Percentiles rank a stretch among this genome's conserved stretches.
Evolutionary conservation across 1,139 yeast species (phyloP).

Genomic region (Taphrina confusa): DNA sequence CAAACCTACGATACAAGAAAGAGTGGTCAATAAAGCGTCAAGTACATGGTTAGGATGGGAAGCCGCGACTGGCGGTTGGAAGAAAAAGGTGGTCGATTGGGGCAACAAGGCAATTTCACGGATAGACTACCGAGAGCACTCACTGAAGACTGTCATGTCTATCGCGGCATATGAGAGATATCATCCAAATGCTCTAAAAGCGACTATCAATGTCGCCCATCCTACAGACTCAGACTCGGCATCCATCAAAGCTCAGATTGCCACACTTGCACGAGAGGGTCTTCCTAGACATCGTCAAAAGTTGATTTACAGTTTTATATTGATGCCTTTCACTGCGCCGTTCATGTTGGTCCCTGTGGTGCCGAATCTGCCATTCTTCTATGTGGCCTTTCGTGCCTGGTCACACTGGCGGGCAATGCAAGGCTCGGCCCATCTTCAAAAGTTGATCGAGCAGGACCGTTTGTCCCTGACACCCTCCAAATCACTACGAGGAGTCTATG

Average conservation of each 20-base stretch:
- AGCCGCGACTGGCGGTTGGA: conserved; percentile 46
- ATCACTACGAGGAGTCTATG: conserved; percentile 6
- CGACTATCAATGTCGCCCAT: conserved; percentile 5
- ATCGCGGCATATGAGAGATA: conserved; percentile 20
- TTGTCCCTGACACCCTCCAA: conserved; percentile 7
- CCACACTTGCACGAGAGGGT: conserved; percentile 18
- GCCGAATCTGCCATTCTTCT: conserved; percentile 80
- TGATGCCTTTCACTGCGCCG: conserved; percentile 65
- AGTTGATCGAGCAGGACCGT: conserved; percentile 15
- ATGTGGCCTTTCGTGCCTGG: conserved; percentile 66
- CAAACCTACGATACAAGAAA: conserved; percentile 34
- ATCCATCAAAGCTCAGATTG: neutral
- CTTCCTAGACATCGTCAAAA: conserved; percentile 33
- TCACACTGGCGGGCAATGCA: conserved; percentile 60
- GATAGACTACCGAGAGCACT: conserved; percentile 50
- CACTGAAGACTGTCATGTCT: conserved; percentile 42
- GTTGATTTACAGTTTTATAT: conserved; percentile 25
- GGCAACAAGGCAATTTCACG: conserved; percentile 46
- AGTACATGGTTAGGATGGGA: conserved; percentile 36
- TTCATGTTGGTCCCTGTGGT: conserved; percentile 67
- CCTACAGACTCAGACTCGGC: neutral
- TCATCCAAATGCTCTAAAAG: conserved; percentile 9
- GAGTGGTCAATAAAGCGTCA: conserved; percentile 31
- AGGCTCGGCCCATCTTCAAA: conserved; percentile 21
- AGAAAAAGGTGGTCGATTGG: conserved; percentile 46